Evolutionary conservation across 2,329 filamentous ascomycete species (phyloP).

Genomic region (Leptodontidium sp.): DNA sequence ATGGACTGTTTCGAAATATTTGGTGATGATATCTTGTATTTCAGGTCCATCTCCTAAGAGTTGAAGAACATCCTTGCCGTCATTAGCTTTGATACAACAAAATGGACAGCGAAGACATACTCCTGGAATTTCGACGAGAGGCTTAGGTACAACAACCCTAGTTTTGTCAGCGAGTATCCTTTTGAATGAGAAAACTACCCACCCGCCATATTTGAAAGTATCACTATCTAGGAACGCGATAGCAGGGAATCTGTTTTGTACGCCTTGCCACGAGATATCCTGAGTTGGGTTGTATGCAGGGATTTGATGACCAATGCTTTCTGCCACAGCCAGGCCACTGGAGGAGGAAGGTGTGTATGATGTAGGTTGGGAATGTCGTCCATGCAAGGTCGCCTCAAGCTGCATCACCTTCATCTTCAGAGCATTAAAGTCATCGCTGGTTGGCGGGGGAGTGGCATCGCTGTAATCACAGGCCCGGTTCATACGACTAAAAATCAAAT

Average conservation of each 20-base stretch:
- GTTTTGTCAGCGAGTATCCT: conserved; percentile 25
- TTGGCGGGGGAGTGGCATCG: conserved; percentile 48
- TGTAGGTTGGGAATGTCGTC: conserved; percentile 33
- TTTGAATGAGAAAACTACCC: conserved; percentile 16
- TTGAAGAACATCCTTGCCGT: conserved; percentile 49
- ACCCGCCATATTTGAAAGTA: conserved; percentile 50
- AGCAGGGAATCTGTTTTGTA: conserved; percentile 51
- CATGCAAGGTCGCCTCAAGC: conserved; percentile 50
- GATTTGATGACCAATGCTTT: conserved; percentile 34
- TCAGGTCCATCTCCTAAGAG: conserved; percentile 50
- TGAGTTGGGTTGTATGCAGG: conserved; percentile 37
- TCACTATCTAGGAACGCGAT: conserved; percentile 55
- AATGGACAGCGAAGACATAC: conserved; percentile 42
- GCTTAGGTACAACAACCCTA: conserved; percentile 50
- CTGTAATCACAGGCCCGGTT: conserved; percentile 53
- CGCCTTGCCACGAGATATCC: conserved; percentile 40
- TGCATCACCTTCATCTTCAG: conserved; percentile 50
- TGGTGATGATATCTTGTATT: conserved; percentile 49
- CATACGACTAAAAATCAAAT: conserved; percentile 45
- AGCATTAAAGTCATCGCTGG: conserved; percentile 51
- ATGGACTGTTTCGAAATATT: conserved; percentile 56
- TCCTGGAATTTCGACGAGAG: conserved; percentile 50
- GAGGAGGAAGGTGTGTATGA: conserved; percentile 42
- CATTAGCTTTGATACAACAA: conserved; percentile 13
- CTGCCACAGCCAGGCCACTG: conserved; percentile 25